Base-by-base conservation (phyloP, 768 basidiomycete genomes). In the Mycena maculata region DNA sequence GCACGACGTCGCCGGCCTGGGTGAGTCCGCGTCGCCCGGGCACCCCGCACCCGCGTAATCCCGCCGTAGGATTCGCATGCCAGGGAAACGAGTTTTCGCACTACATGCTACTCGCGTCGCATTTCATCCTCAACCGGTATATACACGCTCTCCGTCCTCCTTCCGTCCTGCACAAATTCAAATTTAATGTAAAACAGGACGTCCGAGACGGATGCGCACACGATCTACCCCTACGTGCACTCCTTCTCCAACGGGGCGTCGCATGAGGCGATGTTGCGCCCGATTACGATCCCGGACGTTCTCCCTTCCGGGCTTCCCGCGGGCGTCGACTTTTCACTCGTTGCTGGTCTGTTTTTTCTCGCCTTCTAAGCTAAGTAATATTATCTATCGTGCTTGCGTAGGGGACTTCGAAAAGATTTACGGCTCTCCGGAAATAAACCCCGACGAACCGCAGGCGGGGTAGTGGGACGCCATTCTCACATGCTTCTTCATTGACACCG, bases 401-500 rank as follows among this genome's bases (percentile, higher is more conserved):
- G 95, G 95, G 33, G 96, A 98, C 73, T 98, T 97, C 73, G 93
- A 95, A 73, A 95, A 96, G 72, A 90, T 97, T 20, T 98, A 97
- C 74, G 93, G 93, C 0, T 79, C 80, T n/a, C n/a, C n/a, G n/a
- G 79, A 81, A 8, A 36, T 11, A 42, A 79, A 85, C 33, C 82
- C 85, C 15, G 79, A 83, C 31, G 90, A 91, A 67, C 88, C 90
- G 5, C 93, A 95, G 55, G 81, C 86, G 3, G 94, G 92, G 15
- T 77, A 87, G 71, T 99, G 95, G 95, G 90, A 97, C 70, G 93
- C 92, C 0, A 86, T 99, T 9, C 77, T 98, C 69, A 98, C 96
- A 1, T 98, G 95, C 76, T 98, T 98, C 85, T 98, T 98, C 83
- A 91, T 99, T 53, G 96, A 99, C 74, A 98, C 96, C 4, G 95